phyloP scores from a whole-genome alignment of 768 basidiomycete genomes.

The Phanerodontia chrysosporium region DNA sequence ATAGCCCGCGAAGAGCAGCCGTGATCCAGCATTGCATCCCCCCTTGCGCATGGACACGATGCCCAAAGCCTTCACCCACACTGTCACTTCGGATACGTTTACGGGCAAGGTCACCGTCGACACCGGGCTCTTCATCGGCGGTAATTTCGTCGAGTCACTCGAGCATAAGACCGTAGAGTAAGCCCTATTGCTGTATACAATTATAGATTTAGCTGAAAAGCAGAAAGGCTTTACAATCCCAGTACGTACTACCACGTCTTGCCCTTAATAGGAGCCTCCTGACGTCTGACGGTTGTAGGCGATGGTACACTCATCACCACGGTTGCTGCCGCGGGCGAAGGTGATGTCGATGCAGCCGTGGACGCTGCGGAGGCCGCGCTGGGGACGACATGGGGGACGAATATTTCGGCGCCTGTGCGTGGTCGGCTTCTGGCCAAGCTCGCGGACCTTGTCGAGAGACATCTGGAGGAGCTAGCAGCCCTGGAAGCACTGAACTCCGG shows the following conservation, averaged over 20 bases:
- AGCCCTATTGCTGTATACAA: no score
- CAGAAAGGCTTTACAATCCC: no score
- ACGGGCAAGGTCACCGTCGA: conserved; percentile 23
- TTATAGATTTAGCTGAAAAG: no score
- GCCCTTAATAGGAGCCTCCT: background rate
- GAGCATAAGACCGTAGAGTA: background rate
- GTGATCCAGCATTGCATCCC: no score
- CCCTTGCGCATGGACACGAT: background rate
- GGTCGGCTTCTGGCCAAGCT: conserved; percentile 42
- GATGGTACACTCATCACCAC: conserved; percentile 36
- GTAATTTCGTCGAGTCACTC: conserved; percentile 22
- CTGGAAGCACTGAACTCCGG: conserved; percentile 42
- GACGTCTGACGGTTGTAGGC: conserved; percentile 10
- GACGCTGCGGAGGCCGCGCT: conserved; percentile 35
- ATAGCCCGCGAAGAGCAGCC: no score
- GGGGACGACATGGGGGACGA: conserved; percentile 45
- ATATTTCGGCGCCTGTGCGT: conserved; percentile 35
- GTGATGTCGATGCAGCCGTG: conserved; percentile 45
- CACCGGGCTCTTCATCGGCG: conserved; percentile 41
- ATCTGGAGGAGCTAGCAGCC: conserved; percentile 43
- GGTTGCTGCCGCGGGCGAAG: conserved; percentile 29
- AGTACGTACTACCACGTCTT: no score
- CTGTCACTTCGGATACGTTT: conserved; percentile 21
- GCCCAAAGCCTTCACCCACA: conserved; percentile 16
- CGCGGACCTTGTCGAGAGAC: conserved; percentile 45